Percentiles rank a stretch among this genome's conserved stretches.
Evolutionary conservation across 2,329 filamentous ascomycete species (phyloP).

Genomic region (Pyricularia sp.): DNA sequence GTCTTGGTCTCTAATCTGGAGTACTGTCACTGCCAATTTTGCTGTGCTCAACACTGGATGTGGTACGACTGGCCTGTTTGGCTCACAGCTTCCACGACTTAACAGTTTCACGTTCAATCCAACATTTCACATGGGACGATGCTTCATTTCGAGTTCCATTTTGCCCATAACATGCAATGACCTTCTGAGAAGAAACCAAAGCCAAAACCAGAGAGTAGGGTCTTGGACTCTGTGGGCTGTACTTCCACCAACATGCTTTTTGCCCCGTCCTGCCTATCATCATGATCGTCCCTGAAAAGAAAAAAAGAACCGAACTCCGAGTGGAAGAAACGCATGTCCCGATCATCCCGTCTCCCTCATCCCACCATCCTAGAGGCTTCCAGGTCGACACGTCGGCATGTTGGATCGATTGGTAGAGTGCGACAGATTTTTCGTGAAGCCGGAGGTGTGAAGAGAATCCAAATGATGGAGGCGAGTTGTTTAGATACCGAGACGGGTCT

Average conservation of each 20-base stretch:
- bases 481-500: conserved; percentile 99
- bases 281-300: neutral
- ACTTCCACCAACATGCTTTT: neutral
- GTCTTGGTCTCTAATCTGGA: neutral
- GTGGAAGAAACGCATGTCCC: conserved; percentile 1
- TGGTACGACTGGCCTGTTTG: neutral
- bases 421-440: neutral
- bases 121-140: neutral
- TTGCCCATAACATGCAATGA: conserved; percentile 6
- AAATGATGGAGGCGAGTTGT: conserved; percentile 24
- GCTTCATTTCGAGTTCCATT: conserved; percentile 5
- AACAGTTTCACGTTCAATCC: neutral
- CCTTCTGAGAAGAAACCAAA: neutral
- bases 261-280: conserved; percentile 1
- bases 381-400: neutral
- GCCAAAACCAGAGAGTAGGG: conserved; percentile 2
- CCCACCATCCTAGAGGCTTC: neutral
- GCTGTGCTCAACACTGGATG: neutral
- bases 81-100: neutral
- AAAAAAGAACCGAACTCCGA: conserved; percentile 6
- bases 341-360: neutral
- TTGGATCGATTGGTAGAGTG: neutral
- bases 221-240: neutral
- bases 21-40: neutral
- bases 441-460: neutral